Percentiles rank a stretch among this genome's conserved stretches.
These are phyloP conservation scores for Fraxinus platypoda DNA, from an alignment of 305 asterid genomes.

Conservation along the genomic window DNA sequence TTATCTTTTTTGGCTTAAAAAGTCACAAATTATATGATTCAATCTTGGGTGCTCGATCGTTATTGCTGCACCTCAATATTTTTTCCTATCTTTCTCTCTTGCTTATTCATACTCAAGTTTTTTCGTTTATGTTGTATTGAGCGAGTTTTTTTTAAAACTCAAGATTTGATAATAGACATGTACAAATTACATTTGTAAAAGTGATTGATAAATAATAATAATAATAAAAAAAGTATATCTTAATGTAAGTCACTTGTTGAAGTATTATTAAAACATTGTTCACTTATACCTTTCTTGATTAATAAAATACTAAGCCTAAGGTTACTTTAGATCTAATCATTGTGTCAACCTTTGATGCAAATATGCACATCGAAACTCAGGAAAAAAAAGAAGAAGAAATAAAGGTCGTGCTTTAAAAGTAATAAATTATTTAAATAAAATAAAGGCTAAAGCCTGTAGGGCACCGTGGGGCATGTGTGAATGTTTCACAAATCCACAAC, in stretches of 20 bases:
- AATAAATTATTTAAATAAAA: background rate
- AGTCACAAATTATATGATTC: background rate
- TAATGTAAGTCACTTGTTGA: background rate
- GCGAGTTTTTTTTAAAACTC: background rate
- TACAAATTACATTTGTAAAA: too few species aligned
- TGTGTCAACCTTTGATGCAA: conserved; percentile 17
- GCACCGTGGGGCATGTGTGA: background rate
- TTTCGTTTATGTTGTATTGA: too few species aligned
- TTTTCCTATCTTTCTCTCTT: background rate
- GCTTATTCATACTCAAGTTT: background rate
- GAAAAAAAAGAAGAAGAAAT: background rate
- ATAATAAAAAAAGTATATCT: background rate
- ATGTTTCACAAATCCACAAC: conserved; percentile 24
- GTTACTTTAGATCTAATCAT: conserved; percentile 28
- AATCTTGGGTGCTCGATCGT: background rate
- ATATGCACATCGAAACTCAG: conserved; percentile 20
- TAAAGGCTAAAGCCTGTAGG: background rate
- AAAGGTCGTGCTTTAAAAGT: background rate
- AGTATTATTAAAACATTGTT: background rate
- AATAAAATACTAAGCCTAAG: background rate
- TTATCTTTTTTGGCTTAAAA: background rate
- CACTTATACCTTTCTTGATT: background rate
- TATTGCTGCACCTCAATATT: background rate
- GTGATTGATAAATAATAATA: background rate
- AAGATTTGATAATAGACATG: too few species aligned